Conservation (phyloP, 2,329 filamentous ascomycete genomes). For the Davidsoniella australis region DNA sequence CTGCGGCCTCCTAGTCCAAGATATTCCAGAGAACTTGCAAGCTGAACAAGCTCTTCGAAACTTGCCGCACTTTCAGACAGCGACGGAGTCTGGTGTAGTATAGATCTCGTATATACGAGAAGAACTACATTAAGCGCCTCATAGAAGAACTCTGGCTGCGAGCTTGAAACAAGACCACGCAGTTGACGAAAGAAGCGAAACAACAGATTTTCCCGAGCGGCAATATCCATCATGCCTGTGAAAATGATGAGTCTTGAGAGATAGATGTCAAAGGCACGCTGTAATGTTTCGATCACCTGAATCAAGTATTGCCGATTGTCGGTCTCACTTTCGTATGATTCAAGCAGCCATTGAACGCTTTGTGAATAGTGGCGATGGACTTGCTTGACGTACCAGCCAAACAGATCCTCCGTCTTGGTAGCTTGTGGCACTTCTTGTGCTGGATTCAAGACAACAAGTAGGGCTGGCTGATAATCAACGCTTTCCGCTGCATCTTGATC, state of each 20-base stretch:
- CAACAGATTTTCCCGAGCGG: neutral
- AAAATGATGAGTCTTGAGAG: neutral
- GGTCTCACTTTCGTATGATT: conserved; percentile 16
- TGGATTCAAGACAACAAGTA: conserved; percentile 36
- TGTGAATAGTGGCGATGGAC: conserved; percentile 42
- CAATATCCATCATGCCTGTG: neutral
- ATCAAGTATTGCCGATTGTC: too few species aligned
- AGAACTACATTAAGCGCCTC: conserved; percentile 27
- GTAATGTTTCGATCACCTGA: too few species aligned
- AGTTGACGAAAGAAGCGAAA: conserved; percentile 42
- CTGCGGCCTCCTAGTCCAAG: conserved; percentile 30
- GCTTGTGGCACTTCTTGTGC: conserved; percentile 29
- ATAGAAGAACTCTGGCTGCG: conserved; percentile 35
- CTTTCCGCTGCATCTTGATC: conserved; percentile 37
- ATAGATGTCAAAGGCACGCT: too few species aligned
- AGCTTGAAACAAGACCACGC: conserved; percentile 48
- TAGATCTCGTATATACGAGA: too few species aligned
- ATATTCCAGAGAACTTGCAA: conserved; percentile 32
- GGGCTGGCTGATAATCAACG: conserved; percentile 31
- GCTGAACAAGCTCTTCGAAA: too few species aligned
- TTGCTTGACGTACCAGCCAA: conserved; percentile 44
- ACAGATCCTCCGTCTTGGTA: conserved; percentile 35
- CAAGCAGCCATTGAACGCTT: conserved; percentile 39
- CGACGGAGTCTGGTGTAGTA: too few species aligned
- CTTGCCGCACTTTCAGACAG: too few species aligned